Percentiles rank a stretch among this genome's conserved stretches.
These are phyloP conservation scores for Aspergillus tanneri DNA, from an alignment of 2,329 filamentous ascomycete genomes.

Conservation along the genomic window DNA sequence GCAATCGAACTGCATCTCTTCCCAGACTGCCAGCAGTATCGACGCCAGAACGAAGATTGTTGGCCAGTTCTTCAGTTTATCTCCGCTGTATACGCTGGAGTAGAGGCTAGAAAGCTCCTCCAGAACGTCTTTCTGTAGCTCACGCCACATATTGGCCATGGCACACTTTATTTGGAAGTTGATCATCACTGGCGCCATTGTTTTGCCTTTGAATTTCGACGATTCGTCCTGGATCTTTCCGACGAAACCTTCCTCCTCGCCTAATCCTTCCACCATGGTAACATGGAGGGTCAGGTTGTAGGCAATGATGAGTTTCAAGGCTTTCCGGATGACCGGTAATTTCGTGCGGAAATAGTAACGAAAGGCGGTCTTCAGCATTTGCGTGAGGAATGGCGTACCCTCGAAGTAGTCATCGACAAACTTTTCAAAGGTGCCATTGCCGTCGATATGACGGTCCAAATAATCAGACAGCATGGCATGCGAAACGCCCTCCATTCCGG, in stretches of 20 bases:
- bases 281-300: conserved; percentile 96
- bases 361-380: conserved; percentile 94
- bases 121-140: conserved; percentile 91
- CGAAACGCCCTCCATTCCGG: conserved; percentile 84
- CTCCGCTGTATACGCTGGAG: conserved; percentile 96
- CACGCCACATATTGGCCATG: conserved; percentile 96
- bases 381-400: conserved; percentile 89
- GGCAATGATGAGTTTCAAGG: conserved; percentile 87
- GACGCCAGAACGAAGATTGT: conserved; percentile 97
- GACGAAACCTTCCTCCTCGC: conserved; percentile 72
- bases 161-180: conserved; percentile 99
- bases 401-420: conserved; percentile 97
- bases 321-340: conserved; percentile 87
- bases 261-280: conserved; percentile 87
- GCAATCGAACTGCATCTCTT: conserved; percentile 98
- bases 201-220: conserved; percentile 86
- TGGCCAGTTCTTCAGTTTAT: conserved; percentile 98
- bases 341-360: conserved; percentile 88
- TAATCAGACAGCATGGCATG: conserved; percentile 81
- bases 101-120: conserved; percentile 90
- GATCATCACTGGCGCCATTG: conserved; percentile 95
- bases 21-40: conserved; percentile 91
- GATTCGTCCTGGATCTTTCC: conserved; percentile 83
- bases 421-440: conserved; percentile 82
- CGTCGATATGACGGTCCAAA: conserved; percentile 90